Conservation (phyloP, 768 basidiomycete species). For the Trichaptum fuscoviolaceum region DNA sequence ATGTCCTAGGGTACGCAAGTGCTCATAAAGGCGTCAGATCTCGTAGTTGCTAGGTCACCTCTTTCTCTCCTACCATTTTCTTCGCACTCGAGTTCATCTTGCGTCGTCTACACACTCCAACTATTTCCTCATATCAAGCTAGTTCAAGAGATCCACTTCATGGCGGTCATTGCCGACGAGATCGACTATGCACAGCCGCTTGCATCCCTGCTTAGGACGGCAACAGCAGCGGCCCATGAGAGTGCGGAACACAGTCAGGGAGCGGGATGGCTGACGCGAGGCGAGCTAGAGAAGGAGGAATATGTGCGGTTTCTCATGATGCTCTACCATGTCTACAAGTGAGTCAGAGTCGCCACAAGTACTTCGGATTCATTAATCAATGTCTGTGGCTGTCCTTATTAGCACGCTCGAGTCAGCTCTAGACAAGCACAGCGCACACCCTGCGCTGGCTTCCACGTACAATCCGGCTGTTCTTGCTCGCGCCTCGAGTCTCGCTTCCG, state of each 20-base stretch:
- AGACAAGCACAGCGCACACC: slow-evolving; percentile 55
- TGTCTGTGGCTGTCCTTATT: slow-evolving; percentile 2
- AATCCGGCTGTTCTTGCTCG: slow-evolving; percentile 66
- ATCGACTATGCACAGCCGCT: slow-evolving; percentile 25
- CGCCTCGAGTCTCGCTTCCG: slow-evolving; percentile 51
- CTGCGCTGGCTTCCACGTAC: slow-evolving; percentile 61
- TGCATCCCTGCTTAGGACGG: slow-evolving; percentile 33
- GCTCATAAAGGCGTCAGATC: background rate
- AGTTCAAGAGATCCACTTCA: background rate
- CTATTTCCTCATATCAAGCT: background rate
- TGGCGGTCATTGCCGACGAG: slow-evolving; percentile 3
- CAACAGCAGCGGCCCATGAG: slow-evolving; percentile 49
- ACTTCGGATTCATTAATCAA: background rate
- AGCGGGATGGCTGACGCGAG: slow-evolving; percentile 51
- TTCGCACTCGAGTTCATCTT: background rate
- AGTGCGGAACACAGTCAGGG: slow-evolving; percentile 51
- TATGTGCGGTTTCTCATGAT: slow-evolving; percentile 70
- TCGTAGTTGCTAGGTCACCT: background rate
- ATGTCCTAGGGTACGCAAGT: background rate
- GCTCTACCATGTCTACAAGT: slow-evolving; percentile 79
- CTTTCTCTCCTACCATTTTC: background rate
- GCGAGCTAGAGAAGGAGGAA: slow-evolving; percentile 54
- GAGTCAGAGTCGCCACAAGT: slow-evolving; percentile 22
- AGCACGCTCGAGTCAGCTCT: slow-evolving; percentile 55
- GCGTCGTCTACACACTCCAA: background rate